Percentiles rank a stretch among this genome's conserved stretches.
Conservation (phyloP, 768 basidiomycete genomes). For the Chalciporus chontae region DNA sequence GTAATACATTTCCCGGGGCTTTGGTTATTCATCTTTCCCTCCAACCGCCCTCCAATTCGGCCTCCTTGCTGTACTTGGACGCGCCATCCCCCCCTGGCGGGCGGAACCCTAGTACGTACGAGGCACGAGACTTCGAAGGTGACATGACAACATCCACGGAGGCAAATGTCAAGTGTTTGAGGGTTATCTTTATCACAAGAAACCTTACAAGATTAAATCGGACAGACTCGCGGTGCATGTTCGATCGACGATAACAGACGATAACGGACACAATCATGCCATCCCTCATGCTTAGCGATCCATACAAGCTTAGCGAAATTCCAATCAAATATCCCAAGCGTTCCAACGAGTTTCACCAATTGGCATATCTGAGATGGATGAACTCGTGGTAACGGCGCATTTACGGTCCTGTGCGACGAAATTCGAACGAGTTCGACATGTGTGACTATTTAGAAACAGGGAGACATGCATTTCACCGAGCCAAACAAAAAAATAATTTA, state of each 20-base stretch:
- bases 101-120: conserved; percentile 12
- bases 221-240: background rate
- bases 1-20: conserved; percentile 10
- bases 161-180: conserved; percentile 6
- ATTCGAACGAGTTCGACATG: conserved; percentile 21
- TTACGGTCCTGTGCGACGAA: conserved; percentile 24
- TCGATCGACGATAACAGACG: conserved; percentile 25
- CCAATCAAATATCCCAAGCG: background rate
- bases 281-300: background rate
- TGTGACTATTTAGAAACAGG: conserved; percentile 8
- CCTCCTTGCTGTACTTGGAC: background rate
- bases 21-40: background rate
- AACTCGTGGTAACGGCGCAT: conserved; percentile 26
- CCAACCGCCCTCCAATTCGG: background rate
- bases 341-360: conserved; percentile 12
- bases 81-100: conserved; percentile 1
- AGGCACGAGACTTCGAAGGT: background rate
- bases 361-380: conserved; percentile 29
- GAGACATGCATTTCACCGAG: conserved; percentile 1
- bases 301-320: too few species aligned
- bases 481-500: conserved; percentile 11
- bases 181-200: conserved; percentile 10
- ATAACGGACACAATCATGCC: background rate
- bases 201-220: conserved; percentile 20
- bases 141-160: conserved; percentile 7